Percentiles rank a stretch among this genome's conserved stretches.
Conservation (phyloP, 768 basidiomycete species). For the Suillus decipiens region DNA sequence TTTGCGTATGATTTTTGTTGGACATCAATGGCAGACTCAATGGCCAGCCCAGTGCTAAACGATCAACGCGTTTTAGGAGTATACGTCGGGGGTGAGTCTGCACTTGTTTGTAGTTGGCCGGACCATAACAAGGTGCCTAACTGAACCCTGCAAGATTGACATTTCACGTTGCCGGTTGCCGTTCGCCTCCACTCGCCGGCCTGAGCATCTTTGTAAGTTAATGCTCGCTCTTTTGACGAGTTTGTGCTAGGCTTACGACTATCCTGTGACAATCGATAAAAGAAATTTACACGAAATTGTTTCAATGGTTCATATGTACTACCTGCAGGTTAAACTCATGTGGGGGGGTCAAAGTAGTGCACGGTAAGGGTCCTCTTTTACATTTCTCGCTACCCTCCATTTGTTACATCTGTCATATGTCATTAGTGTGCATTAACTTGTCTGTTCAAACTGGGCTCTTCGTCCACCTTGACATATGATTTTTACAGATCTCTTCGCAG, state of each 20-base stretch:
- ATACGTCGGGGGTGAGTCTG: slow-evolving; percentile 2
- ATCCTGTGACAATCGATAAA: not conserved
- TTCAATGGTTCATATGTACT: not conserved
- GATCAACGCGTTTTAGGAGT: not conserved
- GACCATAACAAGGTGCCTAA: slow-evolving; percentile 2
- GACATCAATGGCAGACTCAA: not conserved
- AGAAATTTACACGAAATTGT: not conserved
- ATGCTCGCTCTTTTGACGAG: not conserved
- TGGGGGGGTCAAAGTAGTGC: slow-evolving; percentile 9
- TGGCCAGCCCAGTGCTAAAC: not conserved
- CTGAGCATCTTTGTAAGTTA: slow-evolving; percentile 8
- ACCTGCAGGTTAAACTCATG: slow-evolving; percentile 7
- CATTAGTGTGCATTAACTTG: slow-evolving; percentile 6
- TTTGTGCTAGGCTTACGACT: slow-evolving; percentile 6
- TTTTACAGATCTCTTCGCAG: not conserved
- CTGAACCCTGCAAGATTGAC: not conserved
- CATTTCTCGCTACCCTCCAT: slow-evolving; percentile 9
- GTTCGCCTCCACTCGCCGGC: not conserved
- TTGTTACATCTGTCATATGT: slow-evolving; percentile 1
- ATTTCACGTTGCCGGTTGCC: not conserved
- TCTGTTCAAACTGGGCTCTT: not conserved
- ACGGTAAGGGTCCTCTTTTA: slow-evolving; percentile 5
- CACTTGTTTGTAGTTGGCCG: not conserved
- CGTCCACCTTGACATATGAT: not conserved
- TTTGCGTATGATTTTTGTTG: not conserved